Evolutionary conservation across 169 alveolate species (phyloP), one percentile per base, ranked within the genome.

Genomic region (Plasmodium vivax): DNA sequence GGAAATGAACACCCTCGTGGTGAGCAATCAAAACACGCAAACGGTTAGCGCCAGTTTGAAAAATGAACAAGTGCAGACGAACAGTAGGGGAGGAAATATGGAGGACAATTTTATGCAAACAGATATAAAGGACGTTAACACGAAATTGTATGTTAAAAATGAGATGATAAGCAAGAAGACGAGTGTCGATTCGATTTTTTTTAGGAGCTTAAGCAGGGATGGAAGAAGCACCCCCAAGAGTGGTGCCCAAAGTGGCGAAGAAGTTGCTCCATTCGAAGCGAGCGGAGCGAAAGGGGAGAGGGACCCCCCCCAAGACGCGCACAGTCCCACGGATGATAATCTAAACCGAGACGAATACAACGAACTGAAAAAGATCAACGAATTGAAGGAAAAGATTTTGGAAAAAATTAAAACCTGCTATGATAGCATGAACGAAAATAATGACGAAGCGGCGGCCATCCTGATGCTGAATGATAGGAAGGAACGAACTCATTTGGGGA

Each of bases 161-260:
- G 90, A 90, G 51, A 79, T 90, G 94, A 16, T 90, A 68, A 90
- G 27, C 54, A 90, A 90, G 68, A 90, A 90, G 58, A 90, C 94
- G n/a, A 90, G 94, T 90, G 82, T 90, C 12, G 94, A 90, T 90
- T 90, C 94, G 8, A 81, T 90, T 36, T 90, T 90, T 90, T 90
- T 90, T 79, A 90, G 43, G 68, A 90, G 36, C 36, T 43, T 90
- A 80, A 90, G 91, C 47, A 90, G 83, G 58, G 94, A 87, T 87
- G 36, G 80, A 14, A 82, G 23, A 5, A n/a, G 6, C 23, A 23
- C n/a, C 9, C 23, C 72, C 38, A 56, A 47, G 51, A 43, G 74
- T 19, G 54, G 71, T 8, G 3, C 32, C 16, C 30, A 14, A 9
- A 10, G 3, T 45, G 16, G n/a, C 6, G 14, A 47, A 80, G 5